Evolutionary conservation across 805 yeast species (phyloP), one percentile per base, ranked within the genome.

Genomic region (Saccharomyces mikatae): DNA sequence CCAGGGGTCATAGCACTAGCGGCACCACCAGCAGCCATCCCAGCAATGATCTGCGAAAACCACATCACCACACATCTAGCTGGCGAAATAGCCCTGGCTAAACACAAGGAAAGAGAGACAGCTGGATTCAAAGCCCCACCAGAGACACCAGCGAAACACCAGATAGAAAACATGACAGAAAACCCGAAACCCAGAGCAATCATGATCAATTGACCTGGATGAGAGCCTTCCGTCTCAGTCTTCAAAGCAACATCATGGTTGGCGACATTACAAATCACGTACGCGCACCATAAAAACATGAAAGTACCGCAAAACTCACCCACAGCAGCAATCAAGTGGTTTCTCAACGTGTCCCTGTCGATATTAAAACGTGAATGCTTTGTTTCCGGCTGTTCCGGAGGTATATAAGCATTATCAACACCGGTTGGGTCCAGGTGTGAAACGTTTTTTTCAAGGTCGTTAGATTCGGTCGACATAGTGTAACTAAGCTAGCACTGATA

Each of bases 91-190:
- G 89, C 92, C 59, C 87, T 79, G 24, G 87, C 84, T 47, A 86
- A 73, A n/a, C 82, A 78, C 66, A 89, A 74, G 29, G 90, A 74
- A 44, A 87, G 75, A 22, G 96, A 84, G 46, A 89, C 96, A 51
- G 94, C 92, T 11, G 96, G 96, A 75, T 89, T 89, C 69, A 89
- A 79, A 74, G 87, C 87, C 75, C 94, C 96, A 65, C 96, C 96
- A 41, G 94, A 86, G 57, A 89, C 80, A 62, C 80, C 81, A 61
- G 86, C 83, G 47, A 63, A 62, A 58, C 62, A 60, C 65, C 66
- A 64, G 47, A 62, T 60, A 4, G 68, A 58, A 49, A 64, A 63
- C 82, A 86, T 80, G 53, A 89, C 89, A 62, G 89, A 84, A 65
- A 87, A 86, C 60, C 96, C 96, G 73, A 88, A 88, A 64, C 96